These are phyloP conservation scores for Colletotrichum acutatum DNA, from an alignment of 2,329 filamentous ascomycete genomes.

Conservation along the genomic window DNA sequence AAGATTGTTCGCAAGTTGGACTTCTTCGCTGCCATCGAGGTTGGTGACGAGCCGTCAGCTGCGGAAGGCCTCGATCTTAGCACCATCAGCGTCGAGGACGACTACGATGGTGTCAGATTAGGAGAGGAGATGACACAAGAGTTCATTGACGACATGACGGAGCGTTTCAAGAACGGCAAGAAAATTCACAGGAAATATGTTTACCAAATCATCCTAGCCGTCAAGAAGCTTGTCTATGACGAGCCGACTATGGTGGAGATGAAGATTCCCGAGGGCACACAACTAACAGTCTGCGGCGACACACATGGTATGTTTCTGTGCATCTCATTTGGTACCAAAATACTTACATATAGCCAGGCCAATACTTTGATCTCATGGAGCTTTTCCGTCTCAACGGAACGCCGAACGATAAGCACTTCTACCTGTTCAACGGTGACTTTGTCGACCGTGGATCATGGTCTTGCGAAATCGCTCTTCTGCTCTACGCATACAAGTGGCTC, in stretches of 20 bases:
- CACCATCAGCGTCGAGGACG: conserved; percentile 81
- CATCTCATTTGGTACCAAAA: background rate
- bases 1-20: conserved; percentile 93
- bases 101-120: conserved; percentile 86
- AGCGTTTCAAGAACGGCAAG: conserved; percentile 96
- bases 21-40: conserved; percentile 94
- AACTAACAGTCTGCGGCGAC: conserved; percentile 95
- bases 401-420: conserved; percentile 87
- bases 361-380: conserved; percentile 97
- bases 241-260: conserved; percentile 98
- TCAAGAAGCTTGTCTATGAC: conserved; percentile 88
- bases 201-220: conserved; percentile 92
- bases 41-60: conserved; percentile 91
- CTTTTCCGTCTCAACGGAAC: conserved; percentile 92
- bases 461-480: conserved; percentile 90
- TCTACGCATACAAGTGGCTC: conserved; percentile 98
- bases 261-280: conserved; percentile 79
- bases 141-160: conserved; percentile 97
- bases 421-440: conserved; percentile 99
- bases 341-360: conserved; percentile 60
- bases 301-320: conserved; percentile 77
- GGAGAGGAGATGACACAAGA: conserved; percentile 91
- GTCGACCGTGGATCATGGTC: conserved; percentile 98
- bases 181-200: conserved; percentile 96
- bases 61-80: conserved; percentile 91